phyloP scores from a whole-genome alignment of 2,329 filamentous ascomycete species.

The Rhinocladiella similis region DNA sequence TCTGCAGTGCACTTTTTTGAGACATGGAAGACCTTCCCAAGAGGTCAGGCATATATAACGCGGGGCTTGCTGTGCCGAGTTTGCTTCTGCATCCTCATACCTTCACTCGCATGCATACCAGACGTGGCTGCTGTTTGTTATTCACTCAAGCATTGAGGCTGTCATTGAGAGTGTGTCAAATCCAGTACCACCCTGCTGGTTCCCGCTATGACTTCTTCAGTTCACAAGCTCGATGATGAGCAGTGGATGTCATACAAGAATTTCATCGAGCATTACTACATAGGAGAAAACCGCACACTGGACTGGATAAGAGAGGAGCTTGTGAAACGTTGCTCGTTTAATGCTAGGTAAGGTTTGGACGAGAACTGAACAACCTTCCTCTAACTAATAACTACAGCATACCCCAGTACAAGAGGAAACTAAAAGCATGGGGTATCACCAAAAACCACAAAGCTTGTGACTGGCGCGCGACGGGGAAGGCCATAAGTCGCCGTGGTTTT shows the following conservation, averaged over 20 bases:
- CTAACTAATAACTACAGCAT: neutral
- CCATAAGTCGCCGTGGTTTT: slow-evolving; percentile 1
- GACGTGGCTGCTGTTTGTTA: too few species aligned
- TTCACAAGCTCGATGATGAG: too few species aligned
- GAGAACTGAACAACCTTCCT: neutral
- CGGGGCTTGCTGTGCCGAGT: too few species aligned
- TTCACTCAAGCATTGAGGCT: too few species aligned
- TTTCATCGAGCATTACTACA: neutral
- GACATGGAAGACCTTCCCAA: too few species aligned
- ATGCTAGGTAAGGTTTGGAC: slow-evolving; percentile 1
- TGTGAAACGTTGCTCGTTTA: neutral
- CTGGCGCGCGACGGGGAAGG: neutral
- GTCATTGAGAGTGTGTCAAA: too few species aligned
- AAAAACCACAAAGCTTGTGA: slow-evolving; percentile 10
- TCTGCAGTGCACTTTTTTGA: too few species aligned
- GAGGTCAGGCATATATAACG: too few species aligned
- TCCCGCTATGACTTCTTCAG: too few species aligned
- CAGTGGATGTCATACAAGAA: neutral
- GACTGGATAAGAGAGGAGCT: neutral
- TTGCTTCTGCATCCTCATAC: too few species aligned
- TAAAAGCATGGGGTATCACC: slow-evolving; percentile 8
- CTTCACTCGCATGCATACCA: too few species aligned
- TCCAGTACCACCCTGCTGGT: too few species aligned
- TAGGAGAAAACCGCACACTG: neutral
- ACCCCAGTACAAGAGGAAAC: slow-evolving; percentile 11